These are phyloP conservation scores for Aspergillus ruber DNA, from an alignment of 2,329 filamentous ascomycete species.

Conservation along the genomic window DNA sequence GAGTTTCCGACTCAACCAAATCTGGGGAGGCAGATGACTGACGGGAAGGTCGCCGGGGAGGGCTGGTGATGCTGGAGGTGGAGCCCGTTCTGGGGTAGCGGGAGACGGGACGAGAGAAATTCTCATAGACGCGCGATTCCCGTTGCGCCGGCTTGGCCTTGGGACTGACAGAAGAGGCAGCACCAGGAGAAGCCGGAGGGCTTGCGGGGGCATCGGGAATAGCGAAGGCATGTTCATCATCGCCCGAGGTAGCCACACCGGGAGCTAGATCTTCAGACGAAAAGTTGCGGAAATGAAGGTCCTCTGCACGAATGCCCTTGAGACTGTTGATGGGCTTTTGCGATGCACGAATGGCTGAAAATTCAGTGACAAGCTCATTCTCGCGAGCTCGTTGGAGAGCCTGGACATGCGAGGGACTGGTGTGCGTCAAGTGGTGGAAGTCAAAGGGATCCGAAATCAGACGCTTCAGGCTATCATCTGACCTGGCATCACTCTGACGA, in stretches of 20 bases:
- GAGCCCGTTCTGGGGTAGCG: slow-evolving; percentile 35
- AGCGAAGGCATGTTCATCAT: slow-evolving; percentile 13
- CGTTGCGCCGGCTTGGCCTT: slow-evolving; percentile 16
- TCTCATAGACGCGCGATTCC: slow-evolving; percentile 42
- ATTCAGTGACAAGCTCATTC: slow-evolving; percentile 48
- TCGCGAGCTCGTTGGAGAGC: slow-evolving; percentile 46
- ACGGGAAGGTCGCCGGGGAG: slow-evolving; percentile 31
- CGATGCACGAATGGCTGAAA: slow-evolving; percentile 48
- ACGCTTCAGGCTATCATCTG: slow-evolving; percentile 40
- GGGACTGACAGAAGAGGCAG: slow-evolving; percentile 20
- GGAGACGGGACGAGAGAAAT: slow-evolving; percentile 50
- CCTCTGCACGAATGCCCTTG: slow-evolving; percentile 48
- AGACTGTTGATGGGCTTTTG: slow-evolving; percentile 46
- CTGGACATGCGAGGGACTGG: slow-evolving; percentile 49
- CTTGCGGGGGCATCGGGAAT: slow-evolving; percentile 13
- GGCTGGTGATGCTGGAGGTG: slow-evolving; percentile 15
- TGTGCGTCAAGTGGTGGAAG: slow-evolving; percentile 59
- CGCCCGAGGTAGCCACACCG: slow-evolving; percentile 17
- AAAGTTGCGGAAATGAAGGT: slow-evolving; percentile 35
- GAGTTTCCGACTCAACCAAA: slow-evolving; percentile 28
- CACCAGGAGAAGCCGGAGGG: slow-evolving; percentile 25
- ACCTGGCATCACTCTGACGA: slow-evolving; percentile 30
- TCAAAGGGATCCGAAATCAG: slow-evolving; percentile 58
- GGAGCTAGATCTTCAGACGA: slow-evolving; percentile 25
- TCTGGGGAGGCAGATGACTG: slow-evolving; percentile 22